Evolutionary conservation across 176 grass and related monocot genomes (phyloP), one percentile per base, ranked within the genome.

Genomic region (Carex parvula): DNA sequence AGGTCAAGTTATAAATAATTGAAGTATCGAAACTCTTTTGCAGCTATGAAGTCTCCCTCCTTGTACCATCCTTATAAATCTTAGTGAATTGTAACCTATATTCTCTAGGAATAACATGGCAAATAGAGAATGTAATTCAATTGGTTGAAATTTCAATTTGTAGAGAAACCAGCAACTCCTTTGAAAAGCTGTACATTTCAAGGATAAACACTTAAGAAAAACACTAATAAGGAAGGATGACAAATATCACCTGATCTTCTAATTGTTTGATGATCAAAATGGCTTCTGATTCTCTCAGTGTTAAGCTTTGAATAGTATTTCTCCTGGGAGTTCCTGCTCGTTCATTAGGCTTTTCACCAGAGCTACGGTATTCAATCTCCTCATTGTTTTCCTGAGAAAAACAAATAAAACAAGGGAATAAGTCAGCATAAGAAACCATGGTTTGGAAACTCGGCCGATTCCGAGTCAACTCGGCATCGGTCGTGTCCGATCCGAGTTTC

Each of bases 211-310:
- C 63, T 55, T 85, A 64, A 26, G 77, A 84, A 73, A 60, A 24
- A 79, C 12, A 15, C 67, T 84, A 62, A 56, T 57, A 70, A 37
- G 41, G 30, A 21, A 52, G 20, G 81, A 64, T 76, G 60, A 75
- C 18, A 85, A 41, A 80, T 82, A 78, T 80, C 55, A 94, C 92
- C 92, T 97, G 92, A 87, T 97, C 92, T 88, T 97, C 87, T 64
- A 97, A 87, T 87, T 92, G 92, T 68, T 39, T 39, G 37, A 39
- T 39, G 4, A 39, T 39, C 37, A 39, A 39, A 39, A 39, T 39
- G 37, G 37, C 37, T 39, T 39, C 37, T 39, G 37, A 39, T 39
- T 39, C 37, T 39, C 4, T 39, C 37, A 39, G 37, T 39, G 37
- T 39, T 39, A 39, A 39, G 37, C 37, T 39, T 39, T 39, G 37